A percentile compares a stretch with the other conserved stretches of the same genome.
These are phyloP conservation scores for Alternaria brassicae DNA, from an alignment of 2,329 filamentous ascomycete species.

Conservation along the genomic window DNA sequence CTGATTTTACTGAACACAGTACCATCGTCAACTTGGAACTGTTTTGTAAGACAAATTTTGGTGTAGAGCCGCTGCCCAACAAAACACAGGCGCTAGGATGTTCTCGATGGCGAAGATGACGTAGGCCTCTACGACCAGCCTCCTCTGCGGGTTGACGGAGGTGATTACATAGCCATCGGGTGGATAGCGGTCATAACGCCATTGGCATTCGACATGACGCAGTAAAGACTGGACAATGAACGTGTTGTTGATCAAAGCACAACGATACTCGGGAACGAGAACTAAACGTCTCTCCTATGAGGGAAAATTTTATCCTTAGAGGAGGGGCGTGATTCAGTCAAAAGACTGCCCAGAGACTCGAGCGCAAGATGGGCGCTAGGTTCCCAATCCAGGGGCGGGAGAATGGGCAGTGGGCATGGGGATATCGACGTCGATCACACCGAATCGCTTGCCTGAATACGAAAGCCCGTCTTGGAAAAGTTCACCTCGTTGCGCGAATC, in stretches of 20 bases:
- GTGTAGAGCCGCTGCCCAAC: conserved; percentile 40
- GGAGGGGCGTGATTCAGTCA: not conserved
- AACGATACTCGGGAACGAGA: not conserved
- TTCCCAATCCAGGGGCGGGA: conserved; percentile 6
- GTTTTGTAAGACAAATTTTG: conserved; percentile 29
- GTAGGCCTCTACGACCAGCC: conserved; percentile 27
- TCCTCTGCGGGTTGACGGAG: conserved; percentile 35
- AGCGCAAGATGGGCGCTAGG: conserved; percentile 2
- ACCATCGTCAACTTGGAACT: conserved; percentile 40
- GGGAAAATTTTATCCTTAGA: not conserved
- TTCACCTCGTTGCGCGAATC: not conserved
- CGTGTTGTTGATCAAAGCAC: not conserved
- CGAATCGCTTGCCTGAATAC: conserved; percentile 1
- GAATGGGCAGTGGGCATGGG: not conserved
- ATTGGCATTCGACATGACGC: conserved; percentile 21
- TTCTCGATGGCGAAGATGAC: conserved; percentile 30
- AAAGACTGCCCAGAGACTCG: conserved; percentile 3
- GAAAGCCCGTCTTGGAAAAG: not conserved
- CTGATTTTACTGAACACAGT: not conserved
- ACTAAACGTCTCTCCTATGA: not conserved
- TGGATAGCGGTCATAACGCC: conserved; percentile 25
- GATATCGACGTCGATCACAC: conserved; percentile 2
- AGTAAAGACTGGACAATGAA: not conserved
- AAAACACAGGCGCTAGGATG: conserved; percentile 26
- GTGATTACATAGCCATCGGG: conserved; percentile 38